A percentile compares a stretch with the other conserved stretches of the same genome.
phyloP scores from a whole-genome alignment of 768 basidiomycete genomes.

The Tylopilus felleus region DNA sequence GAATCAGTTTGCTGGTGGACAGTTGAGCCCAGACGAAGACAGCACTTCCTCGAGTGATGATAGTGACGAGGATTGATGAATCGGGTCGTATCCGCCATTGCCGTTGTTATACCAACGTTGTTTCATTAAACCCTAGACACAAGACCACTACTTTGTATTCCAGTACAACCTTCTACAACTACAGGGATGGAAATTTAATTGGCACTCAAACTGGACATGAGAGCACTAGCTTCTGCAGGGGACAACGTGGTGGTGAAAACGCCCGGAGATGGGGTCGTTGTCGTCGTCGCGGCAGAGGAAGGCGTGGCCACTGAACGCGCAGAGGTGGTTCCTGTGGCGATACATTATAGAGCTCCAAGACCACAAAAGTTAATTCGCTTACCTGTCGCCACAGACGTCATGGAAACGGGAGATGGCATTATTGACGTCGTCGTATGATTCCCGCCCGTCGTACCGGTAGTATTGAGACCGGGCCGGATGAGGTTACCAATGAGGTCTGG shows the following conservation, averaged over 20 bases:
- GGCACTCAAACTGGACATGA: constrained; percentile 34
- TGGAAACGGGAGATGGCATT: neutral
- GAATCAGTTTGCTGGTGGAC: constrained; percentile 45
- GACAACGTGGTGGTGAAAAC: constrained; percentile 14
- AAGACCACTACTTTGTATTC: constrained; percentile 3
- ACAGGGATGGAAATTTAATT: neutral
- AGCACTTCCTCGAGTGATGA: constrained; percentile 54
- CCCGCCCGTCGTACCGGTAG: neutral
- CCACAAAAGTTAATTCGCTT: neutral
- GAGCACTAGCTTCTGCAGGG: constrained; percentile 19
- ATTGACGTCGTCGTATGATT: constrained; percentile 4
- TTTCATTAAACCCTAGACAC: constrained; percentile 6
- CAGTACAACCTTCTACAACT: neutral
- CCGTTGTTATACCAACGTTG: constrained; percentile 1
- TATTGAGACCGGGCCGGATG: neutral
- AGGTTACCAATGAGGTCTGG: constrained; percentile 43
- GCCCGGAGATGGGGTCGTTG: neutral
- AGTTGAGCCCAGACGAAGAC: constrained; percentile 41
- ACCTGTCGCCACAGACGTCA: neutral
- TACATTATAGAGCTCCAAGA: constrained; percentile 5
- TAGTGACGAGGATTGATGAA: constrained; percentile 49
- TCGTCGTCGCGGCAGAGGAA: constrained; percentile 24
- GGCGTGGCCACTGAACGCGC: constrained; percentile 23
- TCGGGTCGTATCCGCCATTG: constrained; percentile 15
- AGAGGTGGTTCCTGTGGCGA: constrained; percentile 12